These are phyloP conservation scores for Linnemannia elongata DNA, from an alignment of 192 early-diverging fungal species.

Conservation along the genomic window DNA sequence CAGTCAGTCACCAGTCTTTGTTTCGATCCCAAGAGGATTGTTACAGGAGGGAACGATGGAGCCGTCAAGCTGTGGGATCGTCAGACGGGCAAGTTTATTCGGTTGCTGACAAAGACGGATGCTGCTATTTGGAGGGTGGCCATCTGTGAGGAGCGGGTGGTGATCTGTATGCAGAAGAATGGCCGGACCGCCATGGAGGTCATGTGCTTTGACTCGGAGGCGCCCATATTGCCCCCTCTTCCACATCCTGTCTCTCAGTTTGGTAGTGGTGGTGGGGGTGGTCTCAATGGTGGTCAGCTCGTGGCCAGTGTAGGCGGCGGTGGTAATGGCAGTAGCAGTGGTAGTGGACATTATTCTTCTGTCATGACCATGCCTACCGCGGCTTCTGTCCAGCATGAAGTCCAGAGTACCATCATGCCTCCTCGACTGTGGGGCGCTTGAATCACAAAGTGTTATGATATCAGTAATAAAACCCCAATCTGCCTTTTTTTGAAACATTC, in stretches of 20 bases:
- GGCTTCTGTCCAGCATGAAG: neutral
- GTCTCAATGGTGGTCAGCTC: neutral
- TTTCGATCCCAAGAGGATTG: slow-evolving; percentile 90
- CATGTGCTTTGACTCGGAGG: slow-evolving; percentile 72
- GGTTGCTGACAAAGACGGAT: slow-evolving; percentile 84
- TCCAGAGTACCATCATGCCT: neutral
- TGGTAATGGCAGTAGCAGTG: neutral
- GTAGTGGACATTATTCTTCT: neutral
- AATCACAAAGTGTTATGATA: neutral
- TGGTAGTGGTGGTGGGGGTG: neutral
- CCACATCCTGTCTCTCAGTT: neutral
- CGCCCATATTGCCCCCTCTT: slow-evolving; percentile 20
- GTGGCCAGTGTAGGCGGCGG: neutral
- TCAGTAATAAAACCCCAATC: neutral
- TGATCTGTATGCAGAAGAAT: slow-evolving; percentile 69
- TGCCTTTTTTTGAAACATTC: no score
- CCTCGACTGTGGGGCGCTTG: neutral
- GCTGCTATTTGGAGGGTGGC: slow-evolving; percentile 87
- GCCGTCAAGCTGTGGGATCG: slow-evolving; percentile 97
- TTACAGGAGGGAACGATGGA: slow-evolving; percentile 92
- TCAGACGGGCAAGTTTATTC: slow-evolving; percentile 83
- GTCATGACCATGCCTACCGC: neutral
- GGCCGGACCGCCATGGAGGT: slow-evolving; percentile 78
- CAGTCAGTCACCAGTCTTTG: slow-evolving; percentile 97
- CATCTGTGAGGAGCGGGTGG: slow-evolving; percentile 68